A percentile compares a stretch with the other conserved stretches of the same genome.
phyloP scores from a whole-genome alignment of 2,329 filamentous ascomycete genomes.

The Stagonosporopsis tanaceti region DNA sequence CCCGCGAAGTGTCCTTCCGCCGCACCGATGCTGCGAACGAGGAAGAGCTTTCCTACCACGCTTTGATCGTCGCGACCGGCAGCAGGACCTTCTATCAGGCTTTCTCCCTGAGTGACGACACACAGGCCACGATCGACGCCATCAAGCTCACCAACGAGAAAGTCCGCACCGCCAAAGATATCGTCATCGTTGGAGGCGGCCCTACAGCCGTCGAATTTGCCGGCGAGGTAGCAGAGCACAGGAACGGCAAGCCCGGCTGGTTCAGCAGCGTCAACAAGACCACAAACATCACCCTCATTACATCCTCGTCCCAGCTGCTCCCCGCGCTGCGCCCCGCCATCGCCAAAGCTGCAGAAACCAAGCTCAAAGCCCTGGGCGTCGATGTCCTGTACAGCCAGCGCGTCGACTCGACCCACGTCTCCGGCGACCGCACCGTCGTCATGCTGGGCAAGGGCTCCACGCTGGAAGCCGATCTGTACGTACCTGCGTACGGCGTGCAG shows the following conservation, averaged over 20 bases:
- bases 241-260: conserved; percentile 52
- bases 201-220: conserved; percentile 59
- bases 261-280: conserved; percentile 44
- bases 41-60: conserved; percentile 57
- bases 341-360: conserved; percentile 53
- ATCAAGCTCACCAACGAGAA: conserved; percentile 48
- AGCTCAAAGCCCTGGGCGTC: conserved; percentile 59
- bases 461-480: conserved; percentile 60
- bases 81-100: conserved; percentile 56
- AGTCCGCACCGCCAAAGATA: conserved; percentile 51
- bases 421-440: conserved; percentile 52
- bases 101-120: conserved; percentile 53
- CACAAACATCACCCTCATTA: conserved; percentile 56
- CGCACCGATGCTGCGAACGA: conserved; percentile 33
- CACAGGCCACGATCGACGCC: conserved; percentile 34
- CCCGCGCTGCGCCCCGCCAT: conserved; percentile 52
- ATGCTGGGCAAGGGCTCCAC: conserved; percentile 54
- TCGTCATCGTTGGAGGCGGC: conserved; percentile 60
- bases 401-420: conserved; percentile 35
- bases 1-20: conserved; percentile 56
- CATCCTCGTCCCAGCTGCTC: conserved; percentile 51
- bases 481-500: conserved; percentile 60
- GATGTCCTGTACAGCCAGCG: conserved; percentile 52
- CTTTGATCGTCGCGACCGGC: conserved; percentile 65
- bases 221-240: conserved; percentile 57